Evolutionary conservation across 1,284 basidiomycete species (phyloP).

Genomic region (Rhizoctonia solani): DNA sequence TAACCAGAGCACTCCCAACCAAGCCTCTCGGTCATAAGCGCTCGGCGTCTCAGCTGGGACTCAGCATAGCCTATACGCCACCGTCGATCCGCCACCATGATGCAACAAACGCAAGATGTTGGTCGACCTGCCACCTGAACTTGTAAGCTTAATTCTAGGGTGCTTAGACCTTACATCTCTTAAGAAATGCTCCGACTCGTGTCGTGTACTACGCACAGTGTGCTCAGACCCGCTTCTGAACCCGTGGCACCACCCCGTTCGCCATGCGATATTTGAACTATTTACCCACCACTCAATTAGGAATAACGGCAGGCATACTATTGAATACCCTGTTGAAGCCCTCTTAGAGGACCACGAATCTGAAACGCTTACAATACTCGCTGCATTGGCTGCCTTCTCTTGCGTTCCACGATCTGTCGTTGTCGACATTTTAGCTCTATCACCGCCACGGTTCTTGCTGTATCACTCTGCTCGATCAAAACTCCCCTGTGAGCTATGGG

Average conservation of each 20-base stretch:
- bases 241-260: slow-evolving; percentile 38
- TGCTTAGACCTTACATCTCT: slow-evolving; percentile 33
- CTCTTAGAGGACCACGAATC: neutral
- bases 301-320: neutral
- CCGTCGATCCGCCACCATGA: no score
- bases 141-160: slow-evolving; percentile 7
- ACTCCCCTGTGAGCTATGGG: slow-evolving; percentile 33
- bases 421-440: slow-evolving; percentile 14
- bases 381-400: slow-evolving; percentile 20
- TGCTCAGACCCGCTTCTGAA: slow-evolving; percentile 37
- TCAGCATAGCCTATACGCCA: no score
- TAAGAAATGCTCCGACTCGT: slow-evolving; percentile 27
- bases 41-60: no score
- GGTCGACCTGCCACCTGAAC: slow-evolving; percentile 12
- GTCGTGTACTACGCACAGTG: slow-evolving; percentile 31
- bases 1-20: no score
- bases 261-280: slow-evolving; percentile 4
- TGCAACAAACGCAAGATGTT: neutral
- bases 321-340: slow-evolving; percentile 1
- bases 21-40: no score
- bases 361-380: slow-evolving; percentile 13
- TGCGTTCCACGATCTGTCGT: slow-evolving; percentile 33
- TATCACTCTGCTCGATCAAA: slow-evolving; percentile 16
- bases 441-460: slow-evolving; percentile 23
- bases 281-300: neutral